Base-by-base conservation (phyloP, 2,329 filamentous ascomycete species). In the Hypoxylon sp. region DNA sequence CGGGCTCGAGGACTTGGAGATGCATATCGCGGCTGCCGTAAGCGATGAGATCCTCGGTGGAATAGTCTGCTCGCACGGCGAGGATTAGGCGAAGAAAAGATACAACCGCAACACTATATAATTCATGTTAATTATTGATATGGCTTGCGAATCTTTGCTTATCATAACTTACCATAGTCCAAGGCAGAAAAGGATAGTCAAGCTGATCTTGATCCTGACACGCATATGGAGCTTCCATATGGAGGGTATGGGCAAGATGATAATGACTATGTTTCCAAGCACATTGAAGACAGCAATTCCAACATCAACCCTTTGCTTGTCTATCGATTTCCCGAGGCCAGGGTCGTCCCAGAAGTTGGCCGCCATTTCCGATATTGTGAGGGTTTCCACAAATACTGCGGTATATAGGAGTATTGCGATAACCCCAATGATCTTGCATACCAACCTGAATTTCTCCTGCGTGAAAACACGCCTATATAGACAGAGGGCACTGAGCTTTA, bases 181-280 rank as follows among this genome's bases (percentile, higher is more conserved):
- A 10, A 84, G 74, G 1, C 79, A 73, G 70, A 85, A 84, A 6
- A 85, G 77, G 31, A 79, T 64, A 63, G 82, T 81, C 35, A 85
- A 68, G 2, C 78, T 80, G 24, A 80, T 74, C 71, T 83, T 85
- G 48, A 82, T 79, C 10, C 74, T 73, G 4, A 73, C 68, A 2
- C 79, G 79, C 58, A 86, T 76, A 56, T 85, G 82, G 48, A 85
- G 80, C 17, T 76, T 70, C 78, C 82, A 82, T 13, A 87, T 79
- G 19, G 82, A 82, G 24, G 81, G 79, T 63, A 87, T 79, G 1
- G 85, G 84, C 47, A 87, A 72, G 17, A 79, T 35, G 44, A 87
- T 74, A 44, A 87, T 82, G 60, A 84, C 67, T 13, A 84, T 59
- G 64, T 87, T 84, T 11, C 82, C 83, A 5, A 79, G 69, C 35